These are phyloP conservation scores for Spathaspora arborariae DNA, from an alignment of 805 yeast genomes.

Conservation along the genomic window DNA sequence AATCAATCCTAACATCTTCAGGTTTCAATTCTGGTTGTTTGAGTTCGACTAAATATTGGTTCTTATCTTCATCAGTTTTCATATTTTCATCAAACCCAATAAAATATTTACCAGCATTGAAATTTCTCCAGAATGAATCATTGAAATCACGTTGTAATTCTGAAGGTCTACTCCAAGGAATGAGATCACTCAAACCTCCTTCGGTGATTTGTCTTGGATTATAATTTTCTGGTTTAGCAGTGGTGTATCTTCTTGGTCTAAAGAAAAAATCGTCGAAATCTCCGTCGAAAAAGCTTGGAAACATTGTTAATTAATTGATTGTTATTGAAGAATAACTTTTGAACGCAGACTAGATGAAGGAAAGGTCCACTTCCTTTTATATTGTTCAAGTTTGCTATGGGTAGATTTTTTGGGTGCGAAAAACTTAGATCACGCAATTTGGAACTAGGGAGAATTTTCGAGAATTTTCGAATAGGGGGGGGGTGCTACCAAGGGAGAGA, in stretches of 20 bases:
- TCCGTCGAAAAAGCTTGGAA: constrained; percentile 4
- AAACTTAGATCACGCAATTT: neutral
- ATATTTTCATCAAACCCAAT: constrained; percentile 16
- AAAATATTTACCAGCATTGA: constrained; percentile 6
- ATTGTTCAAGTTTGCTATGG: neutral
- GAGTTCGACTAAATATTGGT: constrained; percentile 18
- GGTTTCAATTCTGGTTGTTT: constrained; percentile 12
- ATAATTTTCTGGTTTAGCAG: constrained; percentile 4
- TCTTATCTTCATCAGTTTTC: constrained; percentile 20
- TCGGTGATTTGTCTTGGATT: constrained; percentile 5
- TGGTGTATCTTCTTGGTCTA: constrained; percentile 10
- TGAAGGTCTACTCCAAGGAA: neutral
- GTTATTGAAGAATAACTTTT: neutral
- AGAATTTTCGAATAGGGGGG: neutral
- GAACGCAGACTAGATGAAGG: neutral
- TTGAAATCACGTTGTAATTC: neutral
- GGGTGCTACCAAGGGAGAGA: neutral
- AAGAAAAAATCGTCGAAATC: constrained; percentile 10
- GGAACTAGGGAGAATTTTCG: neutral
- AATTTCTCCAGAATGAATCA: constrained; percentile 9
- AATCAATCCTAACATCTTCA: constrained; percentile 21
- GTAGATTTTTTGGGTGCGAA: neutral
- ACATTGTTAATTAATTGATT: neutral
- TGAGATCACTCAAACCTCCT: neutral
- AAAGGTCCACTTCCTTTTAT: neutral